Base-by-base conservation (phyloP, 2,329 filamentous ascomycete species). In the Trichoderma sp. region DNA sequence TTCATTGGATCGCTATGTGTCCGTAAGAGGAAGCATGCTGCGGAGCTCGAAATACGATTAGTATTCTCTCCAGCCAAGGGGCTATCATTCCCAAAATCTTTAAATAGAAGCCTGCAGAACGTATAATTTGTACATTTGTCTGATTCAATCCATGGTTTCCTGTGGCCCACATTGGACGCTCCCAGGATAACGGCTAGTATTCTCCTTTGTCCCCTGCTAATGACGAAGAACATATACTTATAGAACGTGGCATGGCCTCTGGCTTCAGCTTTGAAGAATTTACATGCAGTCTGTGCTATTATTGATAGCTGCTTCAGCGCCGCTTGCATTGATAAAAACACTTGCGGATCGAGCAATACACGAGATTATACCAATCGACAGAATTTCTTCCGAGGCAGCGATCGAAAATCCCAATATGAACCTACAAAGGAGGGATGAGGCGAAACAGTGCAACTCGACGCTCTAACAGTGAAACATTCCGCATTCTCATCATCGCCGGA, bases 391-490 rank as follows among this genome's bases (percentile, higher is more conserved):
- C n/a, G 77, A 77, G 70, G 76, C 76, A 24, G 76, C 76, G 8
- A 73, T 10, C 59, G 73, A n/a, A 71, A 10, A 69, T 66, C 1
- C 1, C 60, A 52, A 1, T 75, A 72, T 18, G 65, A 43, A 46
- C 26, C 70, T 11, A 70, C 72, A 2, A 32, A 69, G 2, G 81
- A 83, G 37, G 84, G 82, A 6, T 86, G 81, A 78, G 85, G 87
- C 69, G 78, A 82, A 65, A 84, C 81, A 1, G 71, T 90, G 13
- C 86, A 89, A 74, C 84, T 88, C 71, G 89, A 89, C 73, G 80
- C 83, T 1, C 76, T 90, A 2, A 86, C 86, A 2, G 89, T 86
- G 1, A 80, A 82, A 7, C 78, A 89, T 1, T 77, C 90, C 7
- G 85, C 80, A 0, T 71, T 88, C 3, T 74, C 88, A 2, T 78